Conservation (phyloP, 495 filamentous ascomycete genomes). For the Annulohypoxylon nitens region DNA sequence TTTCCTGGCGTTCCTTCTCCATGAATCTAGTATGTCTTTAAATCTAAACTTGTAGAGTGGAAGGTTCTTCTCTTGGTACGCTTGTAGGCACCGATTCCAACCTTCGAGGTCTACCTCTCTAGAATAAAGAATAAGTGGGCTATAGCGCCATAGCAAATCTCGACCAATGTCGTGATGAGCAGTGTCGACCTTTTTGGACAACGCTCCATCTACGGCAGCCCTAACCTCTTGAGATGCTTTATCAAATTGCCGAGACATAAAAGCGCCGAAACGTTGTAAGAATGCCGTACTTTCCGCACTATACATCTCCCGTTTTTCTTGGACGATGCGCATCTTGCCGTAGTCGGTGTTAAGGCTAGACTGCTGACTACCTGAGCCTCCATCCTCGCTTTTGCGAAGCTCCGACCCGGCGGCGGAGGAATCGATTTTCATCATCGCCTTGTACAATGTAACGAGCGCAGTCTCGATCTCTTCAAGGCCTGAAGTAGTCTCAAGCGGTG, state of each 20-base stretch:
- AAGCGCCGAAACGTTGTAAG: slow-evolving; percentile 80
- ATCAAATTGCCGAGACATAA: slow-evolving; percentile 83
- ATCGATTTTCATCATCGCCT: slow-evolving; percentile 95
- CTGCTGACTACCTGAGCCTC: slow-evolving; percentile 63
- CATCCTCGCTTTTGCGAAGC: slow-evolving; percentile 64
- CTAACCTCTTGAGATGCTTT: slow-evolving; percentile 76
- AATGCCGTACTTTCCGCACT: slow-evolving; percentile 77
- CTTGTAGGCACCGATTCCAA: slow-evolving; percentile 81
- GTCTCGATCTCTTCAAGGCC: slow-evolving; percentile 82
- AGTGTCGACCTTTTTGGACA: slow-evolving; percentile 66
- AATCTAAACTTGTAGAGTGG: slow-evolving; percentile 86
- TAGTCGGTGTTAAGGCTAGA: slow-evolving; percentile 79
- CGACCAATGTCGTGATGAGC: slow-evolving; percentile 66
- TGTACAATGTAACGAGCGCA: slow-evolving; percentile 84
- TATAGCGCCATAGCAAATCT: slow-evolving; percentile 81
- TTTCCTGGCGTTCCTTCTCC: slow-evolving; percentile 86
- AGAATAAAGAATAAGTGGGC: slow-evolving; percentile 85
- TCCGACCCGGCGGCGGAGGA: slow-evolving; percentile 73
- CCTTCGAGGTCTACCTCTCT: slow-evolving; percentile 82
- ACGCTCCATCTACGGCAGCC: slow-evolving; percentile 65
- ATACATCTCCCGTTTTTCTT: slow-evolving; percentile 93
- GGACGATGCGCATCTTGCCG: slow-evolving; percentile 90
- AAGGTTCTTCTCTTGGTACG: slow-evolving; percentile 82
- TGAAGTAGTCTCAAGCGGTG: slow-evolving; percentile 75
- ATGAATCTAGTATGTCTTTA: slow-evolving; percentile 79